phyloP scores from a whole-genome alignment of 1,139 yeast genomes.

The Petasospora rhodanensis region DNA sequence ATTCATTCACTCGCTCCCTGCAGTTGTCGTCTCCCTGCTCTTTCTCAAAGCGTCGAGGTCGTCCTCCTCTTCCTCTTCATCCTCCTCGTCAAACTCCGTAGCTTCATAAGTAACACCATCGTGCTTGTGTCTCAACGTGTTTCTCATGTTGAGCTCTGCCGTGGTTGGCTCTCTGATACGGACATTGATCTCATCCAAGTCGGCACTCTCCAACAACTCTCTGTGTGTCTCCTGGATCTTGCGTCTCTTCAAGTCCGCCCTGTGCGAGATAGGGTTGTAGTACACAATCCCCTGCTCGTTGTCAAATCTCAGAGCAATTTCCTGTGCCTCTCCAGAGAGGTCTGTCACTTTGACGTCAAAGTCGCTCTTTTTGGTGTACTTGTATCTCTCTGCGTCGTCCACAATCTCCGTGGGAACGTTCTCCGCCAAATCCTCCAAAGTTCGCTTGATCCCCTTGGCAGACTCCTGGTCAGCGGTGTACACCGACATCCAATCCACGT shows the following conservation, averaged over 20 bases:
- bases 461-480: conserved; percentile 51
- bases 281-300: conserved; percentile 55
- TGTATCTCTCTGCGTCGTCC: conserved; percentile 42
- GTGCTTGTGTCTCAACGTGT: conserved; percentile 58
- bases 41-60: conserved; percentile 13
- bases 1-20: not conserved
- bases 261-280: conserved; percentile 75
- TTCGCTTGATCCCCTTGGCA: conserved; percentile 36
- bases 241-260: conserved; percentile 78
- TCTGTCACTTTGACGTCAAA: conserved; percentile 57
- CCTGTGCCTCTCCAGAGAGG: conserved; percentile 43
- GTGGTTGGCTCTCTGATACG: conserved; percentile 71
- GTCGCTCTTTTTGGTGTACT: conserved; percentile 67
- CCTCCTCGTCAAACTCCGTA: conserved; percentile 29
- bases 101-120: conserved; percentile 70
- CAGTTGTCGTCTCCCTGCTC: conserved; percentile 1
- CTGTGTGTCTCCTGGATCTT: conserved; percentile 56
- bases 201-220: conserved; percentile 46
- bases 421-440: conserved; percentile 38
- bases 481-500: conserved; percentile 80
- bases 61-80: conserved; percentile 21
- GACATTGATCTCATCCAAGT: conserved; percentile 53
- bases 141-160: conserved; percentile 63
- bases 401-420: conserved; percentile 42
- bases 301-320: conserved; percentile 51